phyloP scores from a whole-genome alignment of 768 basidiomycete genomes.

The Trametes coccinea region DNA sequence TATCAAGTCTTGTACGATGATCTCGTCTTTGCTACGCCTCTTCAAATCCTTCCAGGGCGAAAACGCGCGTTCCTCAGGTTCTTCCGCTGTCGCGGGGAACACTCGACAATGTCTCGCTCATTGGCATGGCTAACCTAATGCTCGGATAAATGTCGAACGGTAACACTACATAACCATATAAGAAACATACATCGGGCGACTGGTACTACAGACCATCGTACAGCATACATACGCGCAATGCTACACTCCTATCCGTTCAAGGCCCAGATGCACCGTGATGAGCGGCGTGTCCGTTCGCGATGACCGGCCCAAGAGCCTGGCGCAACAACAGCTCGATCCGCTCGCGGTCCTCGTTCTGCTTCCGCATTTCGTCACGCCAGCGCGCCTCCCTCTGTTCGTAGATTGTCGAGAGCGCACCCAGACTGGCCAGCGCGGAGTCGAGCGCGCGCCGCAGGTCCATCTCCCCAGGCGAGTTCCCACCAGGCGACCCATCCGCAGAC shows the following conservation, averaged over 20 bases:
- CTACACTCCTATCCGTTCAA: not conserved
- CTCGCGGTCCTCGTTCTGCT: conserved; percentile 66
- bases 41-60: too few relatives aligned
- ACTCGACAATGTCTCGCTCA: too few relatives aligned
- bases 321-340: conserved; percentile 62
- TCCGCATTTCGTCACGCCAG: conserved; percentile 64
- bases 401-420: conserved; percentile 60
- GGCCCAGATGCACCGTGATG: not conserved
- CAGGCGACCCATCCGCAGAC: conserved; percentile 57
- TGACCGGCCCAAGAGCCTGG: conserved; percentile 52
- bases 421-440: conserved; percentile 65
- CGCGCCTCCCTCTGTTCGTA: conserved; percentile 70
- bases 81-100: too few relatives aligned
- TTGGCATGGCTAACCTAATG: too few relatives aligned
- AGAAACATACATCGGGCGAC: not conserved
- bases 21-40: too few relatives aligned
- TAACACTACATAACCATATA: conserved; percentile 1
- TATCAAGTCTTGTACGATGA: too few relatives aligned
- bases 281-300: conserved; percentile 8
- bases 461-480: conserved; percentile 51
- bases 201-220: not conserved
- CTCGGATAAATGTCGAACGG: too few relatives aligned
- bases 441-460: conserved; percentile 68
- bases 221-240: not conserved
- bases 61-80: too few relatives aligned